A percentile compares a stretch with the other conserved stretches of the same genome.
phyloP scores from a whole-genome alignment of 176 grass and related monocot genomes.

The Oryza longistaminata region DNA sequence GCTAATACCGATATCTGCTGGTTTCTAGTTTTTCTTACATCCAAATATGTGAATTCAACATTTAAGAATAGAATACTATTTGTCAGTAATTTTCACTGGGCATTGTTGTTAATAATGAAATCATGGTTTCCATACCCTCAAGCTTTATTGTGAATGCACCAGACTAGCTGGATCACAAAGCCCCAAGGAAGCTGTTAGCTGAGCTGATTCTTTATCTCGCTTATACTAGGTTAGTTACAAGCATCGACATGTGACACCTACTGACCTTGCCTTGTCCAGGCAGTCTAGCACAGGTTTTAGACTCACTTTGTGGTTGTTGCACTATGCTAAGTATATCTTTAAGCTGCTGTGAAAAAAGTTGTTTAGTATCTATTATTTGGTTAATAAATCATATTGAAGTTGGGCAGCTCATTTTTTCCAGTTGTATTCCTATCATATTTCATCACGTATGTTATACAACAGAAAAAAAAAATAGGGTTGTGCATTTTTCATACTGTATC shows the following conservation, averaged over 20 bases:
- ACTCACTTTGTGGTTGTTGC: not conserved
- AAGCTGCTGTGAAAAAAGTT: not conserved
- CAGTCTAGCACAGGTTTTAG: not conserved
- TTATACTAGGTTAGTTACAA: not conserved
- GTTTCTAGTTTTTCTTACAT: not conserved
- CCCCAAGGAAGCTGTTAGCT: not conserved
- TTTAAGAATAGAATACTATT: slow-evolving; percentile 1
- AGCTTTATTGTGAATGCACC: slow-evolving; percentile 15
- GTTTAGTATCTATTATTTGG: not conserved
- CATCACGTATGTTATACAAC: not conserved
- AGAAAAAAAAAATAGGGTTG: not conserved
- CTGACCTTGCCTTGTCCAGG: not conserved
- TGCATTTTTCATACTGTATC: not conserved
- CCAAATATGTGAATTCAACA: not conserved
- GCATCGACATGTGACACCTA: not conserved
- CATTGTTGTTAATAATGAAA: slow-evolving; percentile 9
- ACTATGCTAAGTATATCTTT: not conserved
- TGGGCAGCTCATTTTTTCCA: not conserved
- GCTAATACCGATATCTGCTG: not conserved
- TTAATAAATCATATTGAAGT: not conserved
- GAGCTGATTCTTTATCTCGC: not conserved
- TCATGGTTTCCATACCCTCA: not conserved
- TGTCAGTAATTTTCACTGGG: not conserved
- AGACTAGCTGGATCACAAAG: slow-evolving; percentile 3
- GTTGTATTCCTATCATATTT: not conserved